phyloP scores from a whole-genome alignment of 1,284 basidiomycete genomes.

The Meripilus lineatus region DNA sequence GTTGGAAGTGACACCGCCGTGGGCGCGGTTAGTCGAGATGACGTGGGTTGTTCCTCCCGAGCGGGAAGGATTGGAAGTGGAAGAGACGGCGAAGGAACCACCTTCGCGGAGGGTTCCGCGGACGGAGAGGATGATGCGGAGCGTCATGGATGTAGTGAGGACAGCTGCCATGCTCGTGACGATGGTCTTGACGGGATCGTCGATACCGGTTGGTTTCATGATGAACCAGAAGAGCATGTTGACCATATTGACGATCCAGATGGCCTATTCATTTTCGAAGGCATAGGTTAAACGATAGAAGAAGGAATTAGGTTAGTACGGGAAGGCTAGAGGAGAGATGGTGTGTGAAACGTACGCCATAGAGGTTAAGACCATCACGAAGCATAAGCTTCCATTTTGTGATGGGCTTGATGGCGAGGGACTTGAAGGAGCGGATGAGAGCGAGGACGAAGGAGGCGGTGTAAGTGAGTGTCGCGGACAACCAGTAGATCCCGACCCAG shows the following conservation, averaged over 20 bases:
- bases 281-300: slow-evolving; percentile 3
- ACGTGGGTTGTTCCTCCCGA: slow-evolving; percentile 36
- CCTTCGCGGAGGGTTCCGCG: slow-evolving; percentile 65
- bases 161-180: slow-evolving; percentile 78
- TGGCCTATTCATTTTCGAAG: slow-evolving; percentile 36
- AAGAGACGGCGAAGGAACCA: slow-evolving; percentile 54
- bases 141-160: slow-evolving; percentile 77
- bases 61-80: slow-evolving; percentile 25
- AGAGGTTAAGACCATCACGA: slow-evolving; percentile 79
- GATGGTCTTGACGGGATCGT: slow-evolving; percentile 73
- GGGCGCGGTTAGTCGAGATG: slow-evolving; percentile 37
- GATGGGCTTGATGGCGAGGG: slow-evolving; percentile 53
- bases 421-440: slow-evolving; percentile 55
- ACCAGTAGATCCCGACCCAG: slow-evolving; percentile 83
- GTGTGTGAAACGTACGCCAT: slow-evolving; percentile 45
- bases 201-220: slow-evolving; percentile 52
- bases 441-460: slow-evolving; percentile 62
- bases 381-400: slow-evolving; percentile 80
- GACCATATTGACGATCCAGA: slow-evolving; percentile 71
- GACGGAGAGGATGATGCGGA: slow-evolving; percentile 76
- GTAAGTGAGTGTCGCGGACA: slow-evolving; percentile 68
- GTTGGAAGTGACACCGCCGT: slow-evolving; percentile 5
- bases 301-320: neutral
- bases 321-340: neutral
- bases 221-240: slow-evolving; percentile 82